Evolutionary conservation across 371 early-diverging fungal species (phyloP).

Genomic region (Apophysomyces variabilis): DNA sequence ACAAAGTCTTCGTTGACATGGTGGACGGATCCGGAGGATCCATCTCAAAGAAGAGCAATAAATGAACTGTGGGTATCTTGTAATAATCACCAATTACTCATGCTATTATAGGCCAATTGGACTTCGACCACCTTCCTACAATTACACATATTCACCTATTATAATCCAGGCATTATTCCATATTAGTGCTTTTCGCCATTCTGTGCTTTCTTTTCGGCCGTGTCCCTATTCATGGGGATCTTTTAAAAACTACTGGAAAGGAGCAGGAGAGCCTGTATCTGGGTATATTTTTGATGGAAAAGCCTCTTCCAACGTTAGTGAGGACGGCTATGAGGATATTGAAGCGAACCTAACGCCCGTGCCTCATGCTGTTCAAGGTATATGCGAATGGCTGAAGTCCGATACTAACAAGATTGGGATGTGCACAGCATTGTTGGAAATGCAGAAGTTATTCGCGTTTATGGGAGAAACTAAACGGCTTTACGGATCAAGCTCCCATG

Average conservation of each 20-base stretch:
- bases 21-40: conserved; percentile 53
- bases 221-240: conserved; percentile 37
- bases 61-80: conserved; percentile 28
- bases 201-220: conserved; percentile 41
- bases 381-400: no score
- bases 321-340: not conserved
- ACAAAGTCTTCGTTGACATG: conserved; percentile 33
- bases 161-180: conserved; percentile 48
- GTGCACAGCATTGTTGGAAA: conserved; percentile 27
- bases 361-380: not conserved
- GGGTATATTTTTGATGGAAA: conserved; percentile 16
- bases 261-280: conserved; percentile 40
- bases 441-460: conserved; percentile 37
- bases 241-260: conserved; percentile 42
- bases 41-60: conserved; percentile 28
- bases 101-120: conserved; percentile 40
- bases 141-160: conserved; percentile 40
- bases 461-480: conserved; percentile 13
- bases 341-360: not conserved
- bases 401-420: no score
- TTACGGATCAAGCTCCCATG: conserved; percentile 16
- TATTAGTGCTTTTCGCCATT: conserved; percentile 36
- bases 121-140: conserved; percentile 45
- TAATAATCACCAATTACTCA: not conserved
- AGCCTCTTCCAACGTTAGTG: not conserved